Evolutionary conservation across 2,329 filamentous ascomycete species (phyloP), one percentile per base, ranked within the genome.

Genomic region (Exophiala xenobiotica): DNA sequence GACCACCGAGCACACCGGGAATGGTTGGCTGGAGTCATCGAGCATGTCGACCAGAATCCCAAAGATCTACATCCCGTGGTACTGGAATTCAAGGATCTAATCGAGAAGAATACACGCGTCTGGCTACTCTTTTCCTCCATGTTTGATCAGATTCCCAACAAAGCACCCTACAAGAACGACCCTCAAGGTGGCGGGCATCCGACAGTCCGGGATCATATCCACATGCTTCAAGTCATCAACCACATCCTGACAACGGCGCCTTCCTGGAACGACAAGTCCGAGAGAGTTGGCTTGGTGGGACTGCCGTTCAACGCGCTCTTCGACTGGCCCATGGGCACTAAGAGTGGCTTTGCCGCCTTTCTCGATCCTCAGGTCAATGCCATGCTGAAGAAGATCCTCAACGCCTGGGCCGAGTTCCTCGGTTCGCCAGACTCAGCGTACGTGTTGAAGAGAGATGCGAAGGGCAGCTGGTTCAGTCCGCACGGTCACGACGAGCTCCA

Each of bases 141-240:
- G 86, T 88, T 86, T 68, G 73, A 79, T 23, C 81, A 88, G 68
- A 73, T 88, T 16, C 85, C 85, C 0, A 64, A 65, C 24, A 82
- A 81, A 65, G 70, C 75, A 14, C 79, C 79, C 0, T 88, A 88
- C 67, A 64, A 67, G 52, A 73, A 71, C 5, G 84, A 87, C 54
- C 83, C 84, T 0, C 52, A 39, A 20, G 52, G 52, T 3, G 81
- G 78, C 1, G 84, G 83, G 1, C 72, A 76, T 46, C 75, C 72
- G 26, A 82, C 86, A 67, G 79, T 89, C 50, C 78, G 80, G 6
- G 78, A 86, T 68, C 87, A 86, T 60, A 51, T 76, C 4, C 82
- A 88, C 59, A 83, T 89, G 80, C 74, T 89, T 16, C 70, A 73
- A 18, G 74, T 87, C 6, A 72, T 89, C 44, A 87, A 88, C 63